These are phyloP conservation scores for Neoboletus subvelutipes DNA, from an alignment of 768 basidiomycete genomes.

Conservation along the genomic window DNA sequence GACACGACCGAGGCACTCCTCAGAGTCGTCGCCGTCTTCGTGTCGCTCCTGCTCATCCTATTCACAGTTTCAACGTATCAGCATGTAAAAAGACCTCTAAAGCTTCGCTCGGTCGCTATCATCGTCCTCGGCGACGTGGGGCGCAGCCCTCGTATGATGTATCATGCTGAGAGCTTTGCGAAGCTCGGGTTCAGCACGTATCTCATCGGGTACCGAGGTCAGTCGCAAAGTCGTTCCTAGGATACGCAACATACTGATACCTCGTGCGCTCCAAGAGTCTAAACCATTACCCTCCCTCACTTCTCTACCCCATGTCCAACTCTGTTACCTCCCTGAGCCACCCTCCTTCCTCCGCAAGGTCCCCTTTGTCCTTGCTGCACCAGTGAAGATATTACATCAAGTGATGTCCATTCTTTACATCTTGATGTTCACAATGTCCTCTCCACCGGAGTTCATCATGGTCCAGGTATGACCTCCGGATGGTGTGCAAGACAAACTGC, in stretches of 20 bases:
- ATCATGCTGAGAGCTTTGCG: slow-evolving; percentile 92
- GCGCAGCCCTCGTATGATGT: slow-evolving; percentile 97
- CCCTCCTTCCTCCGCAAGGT: slow-evolving; percentile 51
- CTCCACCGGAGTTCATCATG: slow-evolving; percentile 80
- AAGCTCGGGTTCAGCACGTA: slow-evolving; percentile 73
- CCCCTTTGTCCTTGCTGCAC: slow-evolving; percentile 73
- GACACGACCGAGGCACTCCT: slow-evolving; percentile 1
- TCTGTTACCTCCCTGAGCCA: slow-evolving; percentile 67
- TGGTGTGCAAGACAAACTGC: not conserved
- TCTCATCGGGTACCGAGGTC: slow-evolving; percentile 86
- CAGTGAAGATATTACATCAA: slow-evolving; percentile 78
- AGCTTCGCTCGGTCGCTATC: slow-evolving; percentile 74
- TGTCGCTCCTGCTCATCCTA: slow-evolving; percentile 14
- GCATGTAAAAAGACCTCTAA: slow-evolving; percentile 25
- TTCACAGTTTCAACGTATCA: slow-evolving; percentile 11
- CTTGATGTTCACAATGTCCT: slow-evolving; percentile 56
- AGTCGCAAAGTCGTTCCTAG: slow-evolving; percentile 14
- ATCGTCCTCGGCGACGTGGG: slow-evolving; percentile 96
- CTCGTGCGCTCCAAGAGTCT: slow-evolving; percentile 51
- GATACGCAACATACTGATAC: not conserved
- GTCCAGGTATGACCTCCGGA: slow-evolving; percentile 67
- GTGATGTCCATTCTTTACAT: slow-evolving; percentile 57
- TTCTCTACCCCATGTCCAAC: slow-evolving; percentile 58
- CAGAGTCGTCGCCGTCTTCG: slow-evolving; percentile 6
- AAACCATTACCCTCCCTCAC: slow-evolving; percentile 73